These are phyloP conservation scores for Venturiaceae sp. DNA, from an alignment of 2,329 filamentous ascomycete species.

Conservation along the genomic window DNA sequence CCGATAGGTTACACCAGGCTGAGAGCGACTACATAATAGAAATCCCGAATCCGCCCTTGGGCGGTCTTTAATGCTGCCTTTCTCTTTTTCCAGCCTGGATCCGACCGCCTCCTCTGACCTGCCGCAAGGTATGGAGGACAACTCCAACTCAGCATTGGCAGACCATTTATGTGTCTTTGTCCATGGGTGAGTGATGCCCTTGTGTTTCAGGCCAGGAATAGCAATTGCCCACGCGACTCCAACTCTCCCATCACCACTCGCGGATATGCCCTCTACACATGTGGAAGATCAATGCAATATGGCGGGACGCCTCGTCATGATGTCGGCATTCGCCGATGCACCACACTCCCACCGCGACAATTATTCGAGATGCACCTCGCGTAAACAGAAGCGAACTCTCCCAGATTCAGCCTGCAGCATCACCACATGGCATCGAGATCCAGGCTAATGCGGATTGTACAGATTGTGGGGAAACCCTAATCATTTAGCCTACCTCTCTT, in stretches of 20 bases:
- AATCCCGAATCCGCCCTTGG: not conserved
- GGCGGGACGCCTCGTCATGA: not conserved
- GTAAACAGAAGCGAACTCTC: not conserved
- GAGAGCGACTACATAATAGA: not conserved
- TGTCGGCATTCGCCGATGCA: not conserved
- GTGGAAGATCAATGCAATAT: not conserved
- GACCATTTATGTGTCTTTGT: constrained; percentile 6
- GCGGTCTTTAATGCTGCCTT: not conserved
- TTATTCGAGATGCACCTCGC: not conserved
- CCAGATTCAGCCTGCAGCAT: not conserved
- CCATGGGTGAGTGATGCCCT: constrained; percentile 3
- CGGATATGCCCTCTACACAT: not conserved
- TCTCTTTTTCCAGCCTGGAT: constrained; percentile 1
- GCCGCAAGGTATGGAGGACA: constrained; percentile 1
- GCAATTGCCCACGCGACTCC: not conserved
- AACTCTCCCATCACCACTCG: not conserved
- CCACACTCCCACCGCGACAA: not conserved
- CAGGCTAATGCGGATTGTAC: not conserved
- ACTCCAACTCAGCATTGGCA: not conserved
- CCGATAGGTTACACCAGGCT: not conserved
- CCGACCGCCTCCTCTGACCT: not conserved
- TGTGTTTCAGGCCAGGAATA: not conserved
- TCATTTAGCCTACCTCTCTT: constrained; percentile 61
- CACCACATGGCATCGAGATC: not conserved
- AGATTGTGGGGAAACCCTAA: constrained; percentile 73